These are phyloP conservation scores for Erysimum cheiranthoides DNA, from an alignment of 345 rosid genomes.

Conservation along the genomic window DNA sequence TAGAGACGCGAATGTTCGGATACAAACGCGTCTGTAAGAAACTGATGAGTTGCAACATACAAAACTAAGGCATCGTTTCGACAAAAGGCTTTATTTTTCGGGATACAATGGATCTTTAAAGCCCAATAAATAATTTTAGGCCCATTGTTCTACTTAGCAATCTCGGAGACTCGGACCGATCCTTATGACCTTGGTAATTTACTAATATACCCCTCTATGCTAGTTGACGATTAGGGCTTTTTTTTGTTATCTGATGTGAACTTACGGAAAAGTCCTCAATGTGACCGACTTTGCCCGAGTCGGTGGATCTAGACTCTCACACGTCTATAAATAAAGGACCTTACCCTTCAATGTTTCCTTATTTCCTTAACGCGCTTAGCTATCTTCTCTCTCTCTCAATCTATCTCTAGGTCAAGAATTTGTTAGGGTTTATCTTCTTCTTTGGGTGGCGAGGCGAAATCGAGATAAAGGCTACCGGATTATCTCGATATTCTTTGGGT, in stretches of 20 bases:
- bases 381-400: neutral
- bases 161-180: constrained; percentile 17
- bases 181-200: neutral
- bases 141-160: neutral
- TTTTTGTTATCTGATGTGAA: neutral
- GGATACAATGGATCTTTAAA: neutral
- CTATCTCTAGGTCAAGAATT: neutral
- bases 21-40: constrained; percentile 6
- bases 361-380: neutral
- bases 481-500: neutral
- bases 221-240: constrained; percentile 28
- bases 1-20: constrained; percentile 27
- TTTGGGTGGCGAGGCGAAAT: neutral
- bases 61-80: neutral
- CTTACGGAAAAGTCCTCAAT: constrained; percentile 15
- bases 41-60: neutral
- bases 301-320: constrained; percentile 31
- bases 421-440: neutral
- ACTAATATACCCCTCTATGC: neutral
- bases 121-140: neutral
- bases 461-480: neutral
- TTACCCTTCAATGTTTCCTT: neutral
- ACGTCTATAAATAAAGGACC: constrained; percentile 25
- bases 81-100: neutral
- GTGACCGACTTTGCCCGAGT: constrained; percentile 40